Evolutionary conservation across 768 basidiomycete genomes (phyloP), one percentile per base, ranked within the genome.

Genomic region (Amanita phalloides): DNA sequence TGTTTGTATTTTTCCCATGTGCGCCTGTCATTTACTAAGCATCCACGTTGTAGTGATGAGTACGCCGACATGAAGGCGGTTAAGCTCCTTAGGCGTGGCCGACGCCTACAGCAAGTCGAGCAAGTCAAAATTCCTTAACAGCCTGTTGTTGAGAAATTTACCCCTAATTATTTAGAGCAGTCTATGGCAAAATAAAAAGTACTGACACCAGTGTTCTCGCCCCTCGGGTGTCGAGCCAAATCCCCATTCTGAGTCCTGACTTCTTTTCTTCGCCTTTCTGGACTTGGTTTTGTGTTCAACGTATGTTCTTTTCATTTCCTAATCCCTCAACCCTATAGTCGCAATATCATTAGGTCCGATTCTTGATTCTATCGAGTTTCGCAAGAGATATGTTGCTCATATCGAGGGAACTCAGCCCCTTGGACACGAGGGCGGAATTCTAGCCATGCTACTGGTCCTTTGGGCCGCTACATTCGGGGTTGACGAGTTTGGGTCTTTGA

Each of bases 401-500:
- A 63, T 65, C 51, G 79, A 86, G 53, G 84, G 84, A 0, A 68
- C 74, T 3, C 73, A 77, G 14, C 66, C 76, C 13, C 76, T 95
- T 9, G 76, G 79, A n/a, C 71, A 77, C 45, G 83, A 89, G 57
- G 91, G 84, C 10, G 77, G 78, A 38, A 76, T 95, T 51, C 74
- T 96, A 37, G 75, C 82, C 17, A 85, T 88, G 74, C 66, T 89
- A 28, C 73, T 95, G 20, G 88, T 88, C 41, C 80, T 86, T 20
- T 96, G 91, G 91, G 93, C 90, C 0, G 78, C 83, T 3, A 90
- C 89, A 36, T 93, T 90, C 63, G 94, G 93, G 37, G 70, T 95
- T 43, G 79, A 94, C 63, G 88, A 91, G 58, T 75, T 71, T 39
- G 93, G 91, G 35, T 48, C 52, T 30, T 48, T 53, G 14, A 55